Percentiles rank a stretch among this genome's conserved stretches.
Conservation (phyloP, 2,329 filamentous ascomycete species). For the Botrytis paeoniae region DNA sequence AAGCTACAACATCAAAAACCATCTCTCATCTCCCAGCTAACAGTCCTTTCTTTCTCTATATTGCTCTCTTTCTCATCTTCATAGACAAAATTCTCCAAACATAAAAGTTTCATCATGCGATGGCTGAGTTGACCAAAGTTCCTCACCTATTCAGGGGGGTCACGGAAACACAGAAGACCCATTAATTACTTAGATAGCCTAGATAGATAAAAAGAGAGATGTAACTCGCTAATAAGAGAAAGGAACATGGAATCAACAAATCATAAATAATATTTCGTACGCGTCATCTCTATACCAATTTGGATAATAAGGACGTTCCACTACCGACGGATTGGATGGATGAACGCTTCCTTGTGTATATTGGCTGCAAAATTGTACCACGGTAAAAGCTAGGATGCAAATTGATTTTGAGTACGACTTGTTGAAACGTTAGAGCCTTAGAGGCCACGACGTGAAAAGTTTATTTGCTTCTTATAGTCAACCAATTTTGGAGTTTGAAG, state of each 20-base stretch:
- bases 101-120: background rate
- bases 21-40: background rate
- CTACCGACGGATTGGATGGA: background rate
- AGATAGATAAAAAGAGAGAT: background rate
- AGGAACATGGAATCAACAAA: background rate
- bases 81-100: background rate
- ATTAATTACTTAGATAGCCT: background rate
- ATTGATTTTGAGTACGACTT: background rate
- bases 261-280: background rate
- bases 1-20: background rate
- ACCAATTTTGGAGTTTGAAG: background rate
- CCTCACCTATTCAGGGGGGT: background rate
- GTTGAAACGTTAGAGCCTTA: background rate
- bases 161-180: background rate
- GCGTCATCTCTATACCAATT: background rate
- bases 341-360: background rate
- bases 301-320: background rate
- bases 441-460: background rate
- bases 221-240: background rate
- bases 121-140: background rate
- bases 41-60: background rate
- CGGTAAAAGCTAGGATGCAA: background rate
- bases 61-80: background rate
- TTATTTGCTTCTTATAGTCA: background rate
- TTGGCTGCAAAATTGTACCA: background rate